A percentile compares a stretch with the other conserved stretches of the same genome.
Evolutionary conservation across 352 stramenopile species (phyloP).

Genomic region (Phytophthora syringae): DNA sequence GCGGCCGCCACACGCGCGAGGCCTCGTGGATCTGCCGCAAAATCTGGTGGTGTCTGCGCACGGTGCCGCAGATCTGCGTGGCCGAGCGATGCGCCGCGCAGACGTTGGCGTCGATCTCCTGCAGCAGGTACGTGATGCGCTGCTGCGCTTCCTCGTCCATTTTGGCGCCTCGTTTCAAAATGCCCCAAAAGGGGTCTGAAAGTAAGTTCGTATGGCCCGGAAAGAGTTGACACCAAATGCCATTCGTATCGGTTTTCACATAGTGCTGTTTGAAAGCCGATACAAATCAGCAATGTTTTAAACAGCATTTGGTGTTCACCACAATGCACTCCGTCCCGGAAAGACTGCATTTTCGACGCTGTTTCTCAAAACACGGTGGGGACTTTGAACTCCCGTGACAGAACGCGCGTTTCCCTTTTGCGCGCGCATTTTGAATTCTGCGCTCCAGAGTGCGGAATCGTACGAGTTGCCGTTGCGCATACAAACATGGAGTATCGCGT

Average conservation of each 20-base stretch:
- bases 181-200: too few species aligned
- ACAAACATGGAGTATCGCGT: slow-evolving; percentile 60
- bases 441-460: slow-evolving; percentile 41
- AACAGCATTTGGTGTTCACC: too few species aligned
- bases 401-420: not conserved
- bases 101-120: slow-evolving; percentile 88
- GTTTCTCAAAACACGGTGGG: not conserved
- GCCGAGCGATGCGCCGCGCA: slow-evolving; percentile 77
- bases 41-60: slow-evolving; percentile 79
- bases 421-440: slow-evolving; percentile 30
- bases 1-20: slow-evolving; percentile 76
- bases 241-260: too few species aligned
- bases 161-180: slow-evolving; percentile 43
- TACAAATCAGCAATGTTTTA: too few species aligned
- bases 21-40: slow-evolving; percentile 76
- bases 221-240: too few species aligned
- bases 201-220: not conserved
- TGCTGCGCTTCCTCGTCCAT: slow-evolving; percentile 83
- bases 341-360: too few species aligned
- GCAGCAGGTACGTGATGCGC: slow-evolving; percentile 83
- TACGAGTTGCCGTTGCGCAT: slow-evolving; percentile 13
- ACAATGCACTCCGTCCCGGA: too few species aligned
- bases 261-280: too few species aligned
- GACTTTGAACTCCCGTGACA: too few species aligned
- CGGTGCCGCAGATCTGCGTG: slow-evolving; percentile 75